Evolutionary conservation across 164 flowering plant genomes (phyloP).

Genomic region (Chimonanthus praecox): DNA sequence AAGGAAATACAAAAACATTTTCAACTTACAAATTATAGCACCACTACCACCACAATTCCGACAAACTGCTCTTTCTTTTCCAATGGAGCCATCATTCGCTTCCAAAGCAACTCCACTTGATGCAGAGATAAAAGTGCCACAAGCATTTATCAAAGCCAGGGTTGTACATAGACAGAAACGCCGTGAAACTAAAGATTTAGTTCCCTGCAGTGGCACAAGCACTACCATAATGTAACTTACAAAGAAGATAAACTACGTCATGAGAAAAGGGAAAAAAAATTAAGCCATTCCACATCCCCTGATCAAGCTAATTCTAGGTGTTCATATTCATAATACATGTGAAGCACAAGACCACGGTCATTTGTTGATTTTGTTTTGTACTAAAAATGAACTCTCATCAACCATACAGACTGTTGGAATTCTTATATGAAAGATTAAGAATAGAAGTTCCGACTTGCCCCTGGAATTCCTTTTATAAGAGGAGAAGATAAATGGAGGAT

Average conservation of each 20-base stretch:
- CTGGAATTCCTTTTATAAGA: too few species aligned
- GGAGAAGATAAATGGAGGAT: too few species aligned
- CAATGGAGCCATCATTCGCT: conserved; percentile 11
- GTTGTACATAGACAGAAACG: conserved; percentile 61
- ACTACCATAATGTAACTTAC: neutral
- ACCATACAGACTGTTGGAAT: too few species aligned
- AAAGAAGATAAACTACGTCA: neutral
- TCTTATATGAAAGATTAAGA: too few species aligned
- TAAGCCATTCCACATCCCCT: neutral
- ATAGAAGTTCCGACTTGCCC: too few species aligned
- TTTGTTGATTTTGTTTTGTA: too few species aligned
- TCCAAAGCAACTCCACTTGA: conserved; percentile 44
- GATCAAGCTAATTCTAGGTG: neutral
- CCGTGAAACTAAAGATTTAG: conserved; percentile 35
- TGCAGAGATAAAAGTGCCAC: conserved; percentile 23
- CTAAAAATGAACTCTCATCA: too few species aligned
- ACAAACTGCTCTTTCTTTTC: conserved; percentile 57
- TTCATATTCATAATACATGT: too few species aligned
- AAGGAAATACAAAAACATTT: neutral
- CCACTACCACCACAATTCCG: conserved; percentile 91
- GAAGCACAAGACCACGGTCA: too few species aligned
- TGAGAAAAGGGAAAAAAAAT: too few species aligned
- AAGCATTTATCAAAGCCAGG: conserved; percentile 35
- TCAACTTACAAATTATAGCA: conserved; percentile 77
- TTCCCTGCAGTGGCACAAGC: conserved; percentile 26